Conservation (phyloP, 1,284 basidiomycete species). For the Mycosarcoma mackinlayi region DNA sequence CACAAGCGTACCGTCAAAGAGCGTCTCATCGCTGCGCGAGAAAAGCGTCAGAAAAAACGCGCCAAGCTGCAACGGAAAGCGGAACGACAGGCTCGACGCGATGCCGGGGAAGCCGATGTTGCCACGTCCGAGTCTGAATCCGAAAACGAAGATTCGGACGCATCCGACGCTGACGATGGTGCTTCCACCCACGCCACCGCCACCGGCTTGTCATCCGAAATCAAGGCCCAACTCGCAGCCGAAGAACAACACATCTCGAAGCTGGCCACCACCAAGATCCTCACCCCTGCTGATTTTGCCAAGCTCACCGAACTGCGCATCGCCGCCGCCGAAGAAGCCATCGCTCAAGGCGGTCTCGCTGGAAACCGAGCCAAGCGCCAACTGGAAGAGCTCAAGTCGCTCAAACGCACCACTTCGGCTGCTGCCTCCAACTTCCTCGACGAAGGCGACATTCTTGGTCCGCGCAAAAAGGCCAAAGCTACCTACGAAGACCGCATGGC, state of each 20-base stretch:
- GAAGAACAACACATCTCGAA: slow-evolving; percentile 55
- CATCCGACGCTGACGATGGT: slow-evolving; percentile 63
- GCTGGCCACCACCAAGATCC: slow-evolving; percentile 84
- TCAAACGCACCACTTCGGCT: slow-evolving; percentile 71
- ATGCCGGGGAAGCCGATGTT: slow-evolving; percentile 55
- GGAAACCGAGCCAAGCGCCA: slow-evolving; percentile 57
- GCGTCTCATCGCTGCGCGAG: slow-evolving; percentile 40
- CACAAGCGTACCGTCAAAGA: slow-evolving; percentile 46
- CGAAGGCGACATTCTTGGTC: slow-evolving; percentile 80
- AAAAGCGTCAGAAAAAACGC: slow-evolving; percentile 53
- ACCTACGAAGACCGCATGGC: slow-evolving; percentile 95
- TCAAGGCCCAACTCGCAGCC: slow-evolving; percentile 22
- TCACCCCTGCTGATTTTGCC: slow-evolving; percentile 97
- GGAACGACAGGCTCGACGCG: slow-evolving; percentile 65
- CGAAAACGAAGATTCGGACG: slow-evolving; percentile 58
- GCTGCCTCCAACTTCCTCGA: slow-evolving; percentile 66
- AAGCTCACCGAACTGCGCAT: slow-evolving; percentile 89
- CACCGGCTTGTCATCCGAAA: not conserved
- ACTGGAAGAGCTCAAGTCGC: slow-evolving; percentile 75
- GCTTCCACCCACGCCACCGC: slow-evolving; percentile 24
- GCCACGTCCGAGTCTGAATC: slow-evolving; percentile 59
- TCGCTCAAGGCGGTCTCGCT: slow-evolving; percentile 51
- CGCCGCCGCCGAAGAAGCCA: slow-evolving; percentile 78
- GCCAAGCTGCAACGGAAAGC: slow-evolving; percentile 55
- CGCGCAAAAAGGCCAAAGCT: slow-evolving; percentile 91